phyloP scores from a whole-genome alignment of 2,329 filamentous ascomycete species.

The Graphilbum sp. region DNA sequence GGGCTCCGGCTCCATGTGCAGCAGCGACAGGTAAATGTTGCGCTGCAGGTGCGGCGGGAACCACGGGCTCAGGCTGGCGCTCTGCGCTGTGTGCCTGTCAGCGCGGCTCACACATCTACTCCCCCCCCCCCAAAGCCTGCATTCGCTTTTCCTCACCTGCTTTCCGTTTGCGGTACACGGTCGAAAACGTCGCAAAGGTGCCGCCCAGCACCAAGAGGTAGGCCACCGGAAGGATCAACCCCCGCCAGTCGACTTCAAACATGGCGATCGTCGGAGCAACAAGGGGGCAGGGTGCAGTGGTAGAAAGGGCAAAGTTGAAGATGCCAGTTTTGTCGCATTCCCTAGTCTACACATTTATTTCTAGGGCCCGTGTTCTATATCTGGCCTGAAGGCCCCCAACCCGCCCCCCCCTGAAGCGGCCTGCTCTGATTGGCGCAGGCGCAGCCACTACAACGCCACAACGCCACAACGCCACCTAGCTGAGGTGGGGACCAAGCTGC shows the following conservation, averaged over 20 bases:
- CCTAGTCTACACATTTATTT: no score
- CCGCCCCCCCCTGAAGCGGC: no score
- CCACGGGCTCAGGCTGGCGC: constrained; percentile 81
- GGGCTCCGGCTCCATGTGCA: constrained; percentile 52
- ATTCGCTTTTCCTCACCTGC: constrained; percentile 38
- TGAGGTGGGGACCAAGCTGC: not conserved
- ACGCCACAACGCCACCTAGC: no score
- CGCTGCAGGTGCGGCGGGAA: constrained; percentile 81
- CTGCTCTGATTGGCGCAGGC: no score
- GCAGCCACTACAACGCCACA: no score
- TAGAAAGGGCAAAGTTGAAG: no score
- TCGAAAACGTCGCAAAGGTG: constrained; percentile 82
- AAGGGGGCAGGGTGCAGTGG: no score
- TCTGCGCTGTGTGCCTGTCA: constrained; percentile 41
- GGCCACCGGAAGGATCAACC: constrained; percentile 71
- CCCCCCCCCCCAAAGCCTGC: not conserved
- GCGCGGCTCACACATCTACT: no score
- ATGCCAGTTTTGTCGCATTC: no score
- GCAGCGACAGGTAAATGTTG: constrained; percentile 84
- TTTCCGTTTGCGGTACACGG: constrained; percentile 85
- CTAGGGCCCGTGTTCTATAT: no score
- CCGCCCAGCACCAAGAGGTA: constrained; percentile 80
- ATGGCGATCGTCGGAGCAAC: no score
- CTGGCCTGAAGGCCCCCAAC: no score
- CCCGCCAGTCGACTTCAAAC: constrained; percentile 58